These are phyloP conservation scores for Ormosia semicastrata DNA, from an alignment of 306 rosid species.

Conservation along the genomic window DNA sequence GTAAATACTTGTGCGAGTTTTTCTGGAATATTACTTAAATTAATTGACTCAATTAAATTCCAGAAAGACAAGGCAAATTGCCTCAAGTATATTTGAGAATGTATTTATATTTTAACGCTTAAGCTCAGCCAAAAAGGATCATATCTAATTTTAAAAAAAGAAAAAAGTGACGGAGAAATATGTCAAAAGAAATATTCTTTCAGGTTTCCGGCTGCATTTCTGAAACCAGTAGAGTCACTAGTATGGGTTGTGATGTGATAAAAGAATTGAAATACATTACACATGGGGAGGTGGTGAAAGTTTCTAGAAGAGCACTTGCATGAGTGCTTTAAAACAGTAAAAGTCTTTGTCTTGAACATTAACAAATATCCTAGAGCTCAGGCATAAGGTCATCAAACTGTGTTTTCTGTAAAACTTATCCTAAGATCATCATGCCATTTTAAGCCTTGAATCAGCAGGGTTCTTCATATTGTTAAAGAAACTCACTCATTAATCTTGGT, in stretches of 20 bases:
- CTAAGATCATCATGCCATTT: not conserved
- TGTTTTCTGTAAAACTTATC: not conserved
- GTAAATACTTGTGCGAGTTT: slow-evolving; percentile 81
- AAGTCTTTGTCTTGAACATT: not conserved
- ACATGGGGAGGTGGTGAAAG: not conserved
- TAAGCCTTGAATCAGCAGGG: not conserved
- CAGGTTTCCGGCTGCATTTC: not conserved
- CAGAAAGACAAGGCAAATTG: slow-evolving; percentile 7
- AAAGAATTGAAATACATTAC: slow-evolving; percentile 11
- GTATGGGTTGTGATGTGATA: not conserved
- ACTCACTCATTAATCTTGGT: not conserved
- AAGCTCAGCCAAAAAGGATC: not conserved
- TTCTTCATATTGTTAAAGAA: slow-evolving; percentile 10
- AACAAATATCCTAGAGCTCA: slow-evolving; percentile 9
- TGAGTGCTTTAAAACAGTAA: not conserved
- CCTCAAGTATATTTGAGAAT: slow-evolving; percentile 1
- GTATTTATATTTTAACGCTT: not conserved
- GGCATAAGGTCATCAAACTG: not conserved
- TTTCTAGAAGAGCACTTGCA: slow-evolving; percentile 4
- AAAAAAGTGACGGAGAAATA: not conserved
- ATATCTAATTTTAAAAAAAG: not conserved
- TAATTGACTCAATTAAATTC: slow-evolving; percentile 26
- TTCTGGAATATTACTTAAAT: slow-evolving; percentile 48
- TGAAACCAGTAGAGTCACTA: slow-evolving; percentile 4
- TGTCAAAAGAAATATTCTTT: not conserved